phyloP scores from a whole-genome alignment of 257 asterid species.

The Forsythia viridissima region DNA sequence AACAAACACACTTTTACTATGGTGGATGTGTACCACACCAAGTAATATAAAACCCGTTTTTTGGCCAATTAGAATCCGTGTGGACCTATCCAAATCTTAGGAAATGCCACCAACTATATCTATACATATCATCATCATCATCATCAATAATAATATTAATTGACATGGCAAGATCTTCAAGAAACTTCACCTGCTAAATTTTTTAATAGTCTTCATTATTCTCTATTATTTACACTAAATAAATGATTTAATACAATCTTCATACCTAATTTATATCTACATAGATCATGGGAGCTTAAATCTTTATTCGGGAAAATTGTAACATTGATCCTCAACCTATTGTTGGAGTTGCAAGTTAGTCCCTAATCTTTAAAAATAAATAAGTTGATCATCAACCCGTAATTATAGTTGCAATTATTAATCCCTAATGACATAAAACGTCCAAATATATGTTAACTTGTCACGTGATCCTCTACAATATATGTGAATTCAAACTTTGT shows the following conservation, averaged over 20 bases:
- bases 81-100: slow-evolving; percentile 29
- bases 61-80: slow-evolving; percentile 14
- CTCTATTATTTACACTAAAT: neutral
- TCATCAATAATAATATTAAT: neutral
- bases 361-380: neutral
- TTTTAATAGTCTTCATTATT: neutral
- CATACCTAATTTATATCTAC: neutral
- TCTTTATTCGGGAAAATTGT: neutral
- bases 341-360: neutral
- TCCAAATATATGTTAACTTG: neutral
- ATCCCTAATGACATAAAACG: neutral
- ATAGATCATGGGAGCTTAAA: neutral
- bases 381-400: neutral
- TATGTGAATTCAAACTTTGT: no score
- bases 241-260: neutral
- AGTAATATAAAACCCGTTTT: neutral
- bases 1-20: neutral
- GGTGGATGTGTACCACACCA: neutral
- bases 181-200: slow-evolving; percentile 3
- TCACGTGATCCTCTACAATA: neutral
- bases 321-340: neutral
- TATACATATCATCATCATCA: slow-evolving; percentile 3
- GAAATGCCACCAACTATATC: slow-evolving; percentile 23
- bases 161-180: slow-evolving; percentile 22
- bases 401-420: neutral